phyloP scores from a whole-genome alignment of 164 flowering plant genomes.

The Magnolia sinica region DNA sequence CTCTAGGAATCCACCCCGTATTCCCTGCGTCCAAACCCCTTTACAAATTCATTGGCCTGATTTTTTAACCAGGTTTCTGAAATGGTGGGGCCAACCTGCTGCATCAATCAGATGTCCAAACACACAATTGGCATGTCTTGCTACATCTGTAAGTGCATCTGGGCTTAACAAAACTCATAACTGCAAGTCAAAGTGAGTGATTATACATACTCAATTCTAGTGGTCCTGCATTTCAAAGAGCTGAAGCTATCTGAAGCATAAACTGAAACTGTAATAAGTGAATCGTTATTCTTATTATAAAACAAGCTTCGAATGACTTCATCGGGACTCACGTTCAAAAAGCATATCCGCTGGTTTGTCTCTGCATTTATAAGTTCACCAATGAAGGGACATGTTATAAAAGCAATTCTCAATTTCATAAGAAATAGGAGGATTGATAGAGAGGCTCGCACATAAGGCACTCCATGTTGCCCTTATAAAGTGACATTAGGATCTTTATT shows the following conservation, averaged over 20 bases:
- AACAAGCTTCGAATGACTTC: conserved; percentile 97
- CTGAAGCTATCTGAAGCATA: conserved; percentile 99
- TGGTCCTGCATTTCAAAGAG: conserved; percentile 94
- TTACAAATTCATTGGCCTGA: too few species aligned
- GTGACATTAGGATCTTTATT: not conserved
- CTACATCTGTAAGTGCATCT: too few species aligned
- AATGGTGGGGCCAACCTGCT: too few species aligned
- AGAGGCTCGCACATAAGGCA: not conserved
- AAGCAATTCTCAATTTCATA: not conserved
- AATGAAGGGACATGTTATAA: not conserved
- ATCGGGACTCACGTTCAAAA: conserved; percentile 83
- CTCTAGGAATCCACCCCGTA: too few species aligned
- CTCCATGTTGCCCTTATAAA: not conserved
- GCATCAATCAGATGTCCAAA: too few species aligned
- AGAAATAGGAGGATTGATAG: not conserved
- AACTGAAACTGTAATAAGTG: conserved; percentile 97
- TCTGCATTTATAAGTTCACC: conserved; percentile 42
- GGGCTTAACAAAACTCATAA: not conserved
- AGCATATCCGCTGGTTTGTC: conserved; percentile 89
- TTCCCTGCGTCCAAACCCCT: too few species aligned
- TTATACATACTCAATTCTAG: conserved; percentile 82
- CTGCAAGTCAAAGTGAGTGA: not conserved
- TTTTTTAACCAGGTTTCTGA: too few species aligned
- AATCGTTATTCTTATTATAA: conserved; percentile 94
- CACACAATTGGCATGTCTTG: too few species aligned